Percentiles rank a stretch among this genome's conserved stretches.
These are phyloP conservation scores for Gyrodon lividus DNA, from an alignment of 768 basidiomycete genomes.

Conservation along the genomic window DNA sequence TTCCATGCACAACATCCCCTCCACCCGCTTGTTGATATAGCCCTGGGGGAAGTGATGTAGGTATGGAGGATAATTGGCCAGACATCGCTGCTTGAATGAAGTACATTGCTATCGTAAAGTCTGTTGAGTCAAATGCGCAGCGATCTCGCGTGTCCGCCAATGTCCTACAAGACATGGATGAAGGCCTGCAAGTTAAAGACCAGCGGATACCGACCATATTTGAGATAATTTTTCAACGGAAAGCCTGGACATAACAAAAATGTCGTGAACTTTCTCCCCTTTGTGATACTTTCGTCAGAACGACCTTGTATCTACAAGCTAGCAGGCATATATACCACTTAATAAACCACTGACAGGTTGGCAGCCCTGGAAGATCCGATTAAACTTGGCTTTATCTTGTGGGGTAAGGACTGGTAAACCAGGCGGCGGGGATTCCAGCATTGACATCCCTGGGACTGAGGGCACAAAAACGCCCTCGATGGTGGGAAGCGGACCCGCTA, in stretches of 20 bases:
- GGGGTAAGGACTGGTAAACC: constrained; percentile 66
- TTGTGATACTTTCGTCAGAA: constrained; percentile 1
- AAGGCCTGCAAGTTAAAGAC: neutral
- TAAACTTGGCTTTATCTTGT: constrained; percentile 84
- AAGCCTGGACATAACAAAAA: constrained; percentile 90
- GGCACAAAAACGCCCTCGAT: constrained; percentile 65
- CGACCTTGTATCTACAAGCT: neutral
- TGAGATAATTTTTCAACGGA: constrained; percentile 83
- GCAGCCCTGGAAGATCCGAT: constrained; percentile 68
- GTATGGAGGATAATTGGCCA: constrained; percentile 66
- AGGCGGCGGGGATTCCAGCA: constrained; percentile 60
- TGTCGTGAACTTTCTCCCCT: constrained; percentile 87
- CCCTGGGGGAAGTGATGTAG: constrained; percentile 75
- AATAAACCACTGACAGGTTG: constrained; percentile 77
- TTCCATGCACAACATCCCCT: constrained; percentile 33
- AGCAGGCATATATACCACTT: constrained; percentile 50
- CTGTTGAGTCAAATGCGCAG: constrained; percentile 81
- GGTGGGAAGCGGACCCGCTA: constrained; percentile 84
- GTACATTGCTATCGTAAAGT: constrained; percentile 96
- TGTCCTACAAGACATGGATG: constrained; percentile 52
- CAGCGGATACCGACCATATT: constrained; percentile 71
- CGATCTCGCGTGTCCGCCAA: constrained; percentile 94
- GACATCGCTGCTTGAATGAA: constrained; percentile 91
- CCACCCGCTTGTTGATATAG: constrained; percentile 82
- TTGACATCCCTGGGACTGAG: constrained; percentile 50